Base-by-base conservation (phyloP, 352 stramenopile genomes). In the Phytophthora aleatoria region DNA sequence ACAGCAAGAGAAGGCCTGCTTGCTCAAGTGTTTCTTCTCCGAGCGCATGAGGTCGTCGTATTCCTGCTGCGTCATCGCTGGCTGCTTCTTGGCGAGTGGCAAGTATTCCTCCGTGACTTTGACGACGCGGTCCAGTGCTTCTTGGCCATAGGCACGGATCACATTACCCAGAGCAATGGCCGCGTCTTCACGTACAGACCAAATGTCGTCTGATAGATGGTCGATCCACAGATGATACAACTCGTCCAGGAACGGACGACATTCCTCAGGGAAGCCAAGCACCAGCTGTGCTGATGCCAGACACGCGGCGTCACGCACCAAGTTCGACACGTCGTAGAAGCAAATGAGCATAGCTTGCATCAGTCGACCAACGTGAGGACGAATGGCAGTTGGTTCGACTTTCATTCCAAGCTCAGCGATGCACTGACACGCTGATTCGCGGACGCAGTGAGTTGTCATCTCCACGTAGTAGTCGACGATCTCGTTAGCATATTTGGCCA, bases 191-290 rank as follows among this genome's bases (percentile, higher is more conserved):
- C 96, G 91, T 27, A 99, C 92, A n/a, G 90, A 98, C 96, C 96
- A 99, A 67, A 99, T 98, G 53, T 98, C 90, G 71, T 99, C 96
- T 41, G 95, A 97, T 43, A 99, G 73, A 69, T 99, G 96, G 51
- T 97, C 91, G 35, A 97, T 96, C 96, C 96, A 99, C 57, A 90
- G 57, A 30, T 83, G 77, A 53, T 89, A 92, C 1, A 99, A 68
- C 47, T 92, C 92, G 2, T 94, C 77, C 16, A 98, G 69, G 67
- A 96, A 95, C 6, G 83, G 75, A 7, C 79, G 79, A 35, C 85
- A 98, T 54, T 98, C 93, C 26, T 97, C 79, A 0, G 85, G 83
- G 55, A 95, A 97, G n/a, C 79, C 81, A 27, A 89, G 53, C 20
- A 88, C 82, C 31, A 97, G 87, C 58, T 96, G 81, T 0, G 85